Conservation (phyloP, 2,329 filamentous ascomycete species). For the Pseudogymnoascus sp. region DNA sequence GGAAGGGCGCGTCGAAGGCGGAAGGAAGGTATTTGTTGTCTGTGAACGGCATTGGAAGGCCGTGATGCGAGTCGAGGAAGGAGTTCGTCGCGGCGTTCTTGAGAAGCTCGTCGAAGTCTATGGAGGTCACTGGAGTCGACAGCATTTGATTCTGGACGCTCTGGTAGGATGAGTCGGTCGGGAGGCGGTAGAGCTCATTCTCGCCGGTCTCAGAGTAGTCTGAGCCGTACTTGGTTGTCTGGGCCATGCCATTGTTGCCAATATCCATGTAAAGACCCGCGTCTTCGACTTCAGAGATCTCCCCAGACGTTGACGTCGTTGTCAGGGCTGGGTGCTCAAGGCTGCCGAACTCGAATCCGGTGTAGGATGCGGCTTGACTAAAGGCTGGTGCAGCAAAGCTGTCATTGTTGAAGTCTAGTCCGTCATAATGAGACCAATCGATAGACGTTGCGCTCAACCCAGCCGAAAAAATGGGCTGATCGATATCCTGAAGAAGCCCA, state of each 20-base stretch:
- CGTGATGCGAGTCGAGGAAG: slow-evolving; percentile 15
- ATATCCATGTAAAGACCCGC: slow-evolving; percentile 39
- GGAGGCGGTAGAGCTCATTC: slow-evolving; percentile 44
- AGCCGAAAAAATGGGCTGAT: slow-evolving; percentile 55
- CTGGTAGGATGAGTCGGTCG: slow-evolving; percentile 41
- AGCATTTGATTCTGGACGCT: slow-evolving; percentile 40
- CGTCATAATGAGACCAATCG: slow-evolving; percentile 47
- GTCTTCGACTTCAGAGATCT: slow-evolving; percentile 62
- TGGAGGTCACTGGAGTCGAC: slow-evolving; percentile 40
- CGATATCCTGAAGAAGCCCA: slow-evolving; percentile 39
- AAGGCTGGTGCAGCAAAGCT: slow-evolving; percentile 48
- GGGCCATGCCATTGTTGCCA: slow-evolving; percentile 22
- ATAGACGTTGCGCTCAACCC: slow-evolving; percentile 50
- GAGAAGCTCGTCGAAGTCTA: slow-evolving; percentile 52
- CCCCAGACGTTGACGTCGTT: slow-evolving; percentile 55
- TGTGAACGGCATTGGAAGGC: slow-evolving; percentile 18
- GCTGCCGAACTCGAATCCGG: slow-evolving; percentile 46
- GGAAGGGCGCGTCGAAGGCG: slow-evolving; percentile 34
- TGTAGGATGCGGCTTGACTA: slow-evolving; percentile 47
- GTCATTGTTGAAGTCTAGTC: slow-evolving; percentile 43
- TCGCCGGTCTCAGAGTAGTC: slow-evolving; percentile 34
- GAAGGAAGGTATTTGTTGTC: slow-evolving; percentile 37
- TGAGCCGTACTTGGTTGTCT: slow-evolving; percentile 33
- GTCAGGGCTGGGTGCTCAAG: slow-evolving; percentile 51
- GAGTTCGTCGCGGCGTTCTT: slow-evolving; percentile 28